phyloP scores from a whole-genome alignment of 2,329 filamentous ascomycete genomes.

The Penicillium glabrum region DNA sequence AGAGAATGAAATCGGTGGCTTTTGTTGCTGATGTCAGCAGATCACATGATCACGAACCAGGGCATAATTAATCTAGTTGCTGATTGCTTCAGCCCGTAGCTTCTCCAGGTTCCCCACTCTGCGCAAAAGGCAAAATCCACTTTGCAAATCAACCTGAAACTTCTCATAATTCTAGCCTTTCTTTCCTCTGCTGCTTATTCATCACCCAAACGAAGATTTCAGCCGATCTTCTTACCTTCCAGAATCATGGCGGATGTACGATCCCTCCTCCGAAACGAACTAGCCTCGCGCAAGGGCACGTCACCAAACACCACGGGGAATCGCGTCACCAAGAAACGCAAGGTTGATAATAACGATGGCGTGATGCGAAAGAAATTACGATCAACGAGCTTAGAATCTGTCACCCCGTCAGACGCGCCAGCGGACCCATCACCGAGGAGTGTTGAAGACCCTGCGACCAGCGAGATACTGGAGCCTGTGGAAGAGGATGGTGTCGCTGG shows the following conservation, averaged over 20 bases:
- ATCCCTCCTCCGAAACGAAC: slow-evolving; percentile 74
- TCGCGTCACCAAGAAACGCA: slow-evolving; percentile 55
- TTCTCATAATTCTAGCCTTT: slow-evolving; percentile 4
- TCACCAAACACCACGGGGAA: slow-evolving; percentile 44
- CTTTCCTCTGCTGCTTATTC: background rate
- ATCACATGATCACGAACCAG: slow-evolving; percentile 8
- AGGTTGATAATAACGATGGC: slow-evolving; percentile 46
- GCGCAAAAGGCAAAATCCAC: slow-evolving; percentile 17
- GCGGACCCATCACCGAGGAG: slow-evolving; percentile 20
- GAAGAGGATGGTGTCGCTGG: slow-evolving; percentile 27
- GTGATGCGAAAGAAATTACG: slow-evolving; percentile 46
- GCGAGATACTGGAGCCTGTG: slow-evolving; percentile 28
- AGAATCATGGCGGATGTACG: slow-evolving; percentile 72
- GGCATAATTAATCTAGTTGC: background rate
- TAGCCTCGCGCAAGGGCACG: slow-evolving; percentile 69
- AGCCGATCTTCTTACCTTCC: background rate
- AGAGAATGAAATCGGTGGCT: slow-evolving; percentile 4
- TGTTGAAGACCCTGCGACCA: slow-evolving; percentile 26
- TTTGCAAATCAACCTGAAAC: slow-evolving; percentile 15
- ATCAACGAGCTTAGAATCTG: slow-evolving; percentile 32
- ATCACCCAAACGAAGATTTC: background rate
- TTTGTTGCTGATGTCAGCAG: background rate
- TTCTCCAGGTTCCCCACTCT: slow-evolving; percentile 27
- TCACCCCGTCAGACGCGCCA: slow-evolving; percentile 33
- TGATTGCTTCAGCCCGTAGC: slow-evolving; percentile 16